Conservation (phyloP, 371 early-diverging fungal species). For the Rhizopus arrhizus region DNA sequence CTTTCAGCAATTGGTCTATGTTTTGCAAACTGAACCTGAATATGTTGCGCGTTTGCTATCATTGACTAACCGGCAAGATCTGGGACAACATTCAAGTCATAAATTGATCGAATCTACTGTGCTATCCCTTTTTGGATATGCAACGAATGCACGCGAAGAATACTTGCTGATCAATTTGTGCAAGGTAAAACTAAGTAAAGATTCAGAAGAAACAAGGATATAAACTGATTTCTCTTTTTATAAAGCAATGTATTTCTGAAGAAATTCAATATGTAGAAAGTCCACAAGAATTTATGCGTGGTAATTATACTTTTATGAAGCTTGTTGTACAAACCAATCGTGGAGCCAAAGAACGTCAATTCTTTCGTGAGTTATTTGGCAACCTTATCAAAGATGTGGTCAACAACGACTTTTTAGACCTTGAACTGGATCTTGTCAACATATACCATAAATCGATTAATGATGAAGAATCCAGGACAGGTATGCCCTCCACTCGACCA, state of each 20-base stretch:
- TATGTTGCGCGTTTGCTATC: constrained; percentile 89
- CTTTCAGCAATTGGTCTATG: constrained; percentile 93
- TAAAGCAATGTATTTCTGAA: constrained; percentile 80
- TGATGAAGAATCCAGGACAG: constrained; percentile 89
- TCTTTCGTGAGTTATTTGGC: constrained; percentile 82
- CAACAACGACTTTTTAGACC: constrained; percentile 74
- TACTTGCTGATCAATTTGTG: constrained; percentile 94
- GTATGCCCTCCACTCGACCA: constrained; percentile 74
- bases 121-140: constrained; percentile 94
- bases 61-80: constrained; percentile 65
- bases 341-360: constrained; percentile 94
- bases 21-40: constrained; percentile 94
- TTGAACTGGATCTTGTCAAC: constrained; percentile 90
- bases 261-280: constrained; percentile 83
- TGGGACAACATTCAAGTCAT: constrained; percentile 46
- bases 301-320: constrained; percentile 94
- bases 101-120: constrained; percentile 87
- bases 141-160: constrained; percentile 95
- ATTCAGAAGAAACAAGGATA: background rate
- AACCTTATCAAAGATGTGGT: constrained; percentile 82
- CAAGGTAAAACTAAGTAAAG: constrained; percentile 55
- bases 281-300: constrained; percentile 88
- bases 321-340: constrained; percentile 90
- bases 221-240: background rate
- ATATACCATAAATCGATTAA: constrained; percentile 88